Percentiles rank a stretch among this genome's conserved stretches.
Evolutionary conservation across 176 grass and related monocot species (phyloP).

Genomic region (Phragmites australis): DNA sequence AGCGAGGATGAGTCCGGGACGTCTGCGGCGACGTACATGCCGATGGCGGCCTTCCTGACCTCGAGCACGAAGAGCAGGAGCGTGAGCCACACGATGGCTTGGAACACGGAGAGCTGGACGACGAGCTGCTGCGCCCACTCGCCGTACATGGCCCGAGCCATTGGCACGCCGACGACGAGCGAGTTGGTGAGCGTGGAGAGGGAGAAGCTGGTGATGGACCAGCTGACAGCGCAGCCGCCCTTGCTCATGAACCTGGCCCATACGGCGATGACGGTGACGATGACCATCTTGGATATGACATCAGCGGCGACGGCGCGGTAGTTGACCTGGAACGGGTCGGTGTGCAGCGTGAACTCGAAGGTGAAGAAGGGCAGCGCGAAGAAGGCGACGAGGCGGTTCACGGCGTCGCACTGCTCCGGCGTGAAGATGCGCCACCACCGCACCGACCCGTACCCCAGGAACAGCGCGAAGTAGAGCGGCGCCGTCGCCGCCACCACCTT

Average conservation of each 20-base stretch:
- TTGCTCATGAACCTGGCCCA: constrained; percentile 64
- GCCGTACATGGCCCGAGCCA: constrained; percentile 84
- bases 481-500: constrained; percentile 84
- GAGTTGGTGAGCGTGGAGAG: constrained; percentile 80
- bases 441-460: constrained; percentile 80
- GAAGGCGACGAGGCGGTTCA: constrained; percentile 87
- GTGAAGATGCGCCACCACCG: constrained; percentile 95
- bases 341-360: constrained; percentile 93
- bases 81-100: constrained; percentile 73
- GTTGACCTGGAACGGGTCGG: constrained; percentile 91
- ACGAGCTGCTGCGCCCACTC: constrained; percentile 92
- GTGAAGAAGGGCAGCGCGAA: constrained; percentile 91
- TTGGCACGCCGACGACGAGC: constrained; percentile 85
- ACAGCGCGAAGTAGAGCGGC: constrained; percentile 85
- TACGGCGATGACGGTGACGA: constrained; percentile 51
- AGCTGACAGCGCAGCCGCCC: constrained; percentile 48
- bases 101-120: constrained; percentile 90
- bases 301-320: constrained; percentile 85
- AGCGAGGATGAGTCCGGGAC: not conserved
- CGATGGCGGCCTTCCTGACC: constrained; percentile 65
- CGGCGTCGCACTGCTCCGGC: constrained; percentile 81
- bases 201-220: constrained; percentile 83
- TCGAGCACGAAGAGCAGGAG: constrained; percentile 87
- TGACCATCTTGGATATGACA: constrained; percentile 72
- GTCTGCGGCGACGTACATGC: constrained; percentile 38